These are phyloP conservation scores for Chlamydomonas incerta DNA, from an alignment of 139 green algal species.

Conservation along the genomic window DNA sequence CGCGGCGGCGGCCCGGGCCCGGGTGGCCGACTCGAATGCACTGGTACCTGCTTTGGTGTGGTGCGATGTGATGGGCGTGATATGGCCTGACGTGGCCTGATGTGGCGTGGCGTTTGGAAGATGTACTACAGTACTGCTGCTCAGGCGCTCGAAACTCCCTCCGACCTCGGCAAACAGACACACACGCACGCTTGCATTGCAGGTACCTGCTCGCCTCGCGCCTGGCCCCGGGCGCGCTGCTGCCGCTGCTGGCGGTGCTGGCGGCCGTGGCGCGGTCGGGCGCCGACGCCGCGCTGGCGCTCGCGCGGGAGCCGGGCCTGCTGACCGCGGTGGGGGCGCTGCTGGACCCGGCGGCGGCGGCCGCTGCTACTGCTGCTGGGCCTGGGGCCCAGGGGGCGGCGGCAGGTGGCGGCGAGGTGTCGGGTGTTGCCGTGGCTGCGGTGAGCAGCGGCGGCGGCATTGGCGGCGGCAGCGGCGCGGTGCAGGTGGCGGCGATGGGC, in stretches of 20 bases:
- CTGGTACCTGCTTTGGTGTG: too few species aligned
- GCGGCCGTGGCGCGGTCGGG: slow-evolving; percentile 46
- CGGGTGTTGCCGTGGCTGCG: too few species aligned
- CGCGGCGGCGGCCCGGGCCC: background rate
- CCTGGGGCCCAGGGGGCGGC: background rate
- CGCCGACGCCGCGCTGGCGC: slow-evolving; percentile 48
- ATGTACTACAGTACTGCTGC: background rate
- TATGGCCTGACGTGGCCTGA: too few species aligned
- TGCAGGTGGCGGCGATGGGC: slow-evolving; percentile 47
- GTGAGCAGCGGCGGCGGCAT: background rate
- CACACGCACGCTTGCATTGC: too few species aligned
- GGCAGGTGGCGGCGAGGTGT: background rate
- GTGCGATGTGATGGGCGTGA: too few species aligned
- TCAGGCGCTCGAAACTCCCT: too few species aligned
- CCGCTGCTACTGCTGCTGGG: background rate
- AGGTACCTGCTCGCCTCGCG: slow-evolving; percentile 44
- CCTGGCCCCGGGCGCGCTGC: slow-evolving; percentile 16
- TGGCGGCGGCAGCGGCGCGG: background rate
- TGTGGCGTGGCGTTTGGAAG: background rate
- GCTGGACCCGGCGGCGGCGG: slow-evolving; percentile 19
- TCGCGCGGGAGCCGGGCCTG: slow-evolving; percentile 59
- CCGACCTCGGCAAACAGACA: too few species aligned
- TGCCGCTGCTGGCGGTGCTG: slow-evolving; percentile 60
- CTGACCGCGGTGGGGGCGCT: slow-evolving; percentile 42
- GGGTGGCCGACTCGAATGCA: too few species aligned